A percentile compares a stretch with the other conserved stretches of the same genome.
phyloP scores from a whole-genome alignment of 192 early-diverging fungal species.

The Jimgerdemannia lactiflua region DNA sequence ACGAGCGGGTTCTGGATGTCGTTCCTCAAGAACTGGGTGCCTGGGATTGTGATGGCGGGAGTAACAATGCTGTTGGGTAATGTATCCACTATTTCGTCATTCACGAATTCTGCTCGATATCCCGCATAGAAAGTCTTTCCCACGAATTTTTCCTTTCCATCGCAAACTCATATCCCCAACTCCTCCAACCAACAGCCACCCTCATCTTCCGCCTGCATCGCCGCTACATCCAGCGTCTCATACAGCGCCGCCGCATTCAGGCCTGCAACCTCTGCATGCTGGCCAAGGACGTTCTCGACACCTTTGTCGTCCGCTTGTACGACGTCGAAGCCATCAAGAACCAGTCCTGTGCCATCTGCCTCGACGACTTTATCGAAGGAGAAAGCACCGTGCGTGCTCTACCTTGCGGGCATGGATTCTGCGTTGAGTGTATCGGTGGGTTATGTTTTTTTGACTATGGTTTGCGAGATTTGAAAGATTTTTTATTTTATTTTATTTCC shows the following conservation, averaged over 20 bases:
- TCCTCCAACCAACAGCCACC: neutral
- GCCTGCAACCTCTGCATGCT: conserved; percentile 9
- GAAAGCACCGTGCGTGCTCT: conserved; percentile 21
- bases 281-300: conserved; percentile 24
- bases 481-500: no score
- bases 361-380: conserved; percentile 26
- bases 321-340: conserved; percentile 19
- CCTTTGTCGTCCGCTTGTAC: conserved; percentile 15
- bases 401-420: conserved; percentile 36
- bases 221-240: neutral
- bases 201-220: neutral
- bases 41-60: neutral
- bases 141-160: no score
- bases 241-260: neutral
- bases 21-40: neutral
- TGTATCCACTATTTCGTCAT: neutral
- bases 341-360: conserved; percentile 29
- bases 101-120: neutral
- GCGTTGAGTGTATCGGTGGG: conserved; percentile 33
- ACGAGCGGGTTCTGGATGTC: neutral
- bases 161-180: neutral
- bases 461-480: no score
- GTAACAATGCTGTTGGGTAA: neutral
- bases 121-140: no score
- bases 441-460: neutral